Percentiles rank a stretch among this genome's conserved stretches.
phyloP scores from a whole-genome alignment of 208 protist species.

The Leishmania aethiopica region DNA sequence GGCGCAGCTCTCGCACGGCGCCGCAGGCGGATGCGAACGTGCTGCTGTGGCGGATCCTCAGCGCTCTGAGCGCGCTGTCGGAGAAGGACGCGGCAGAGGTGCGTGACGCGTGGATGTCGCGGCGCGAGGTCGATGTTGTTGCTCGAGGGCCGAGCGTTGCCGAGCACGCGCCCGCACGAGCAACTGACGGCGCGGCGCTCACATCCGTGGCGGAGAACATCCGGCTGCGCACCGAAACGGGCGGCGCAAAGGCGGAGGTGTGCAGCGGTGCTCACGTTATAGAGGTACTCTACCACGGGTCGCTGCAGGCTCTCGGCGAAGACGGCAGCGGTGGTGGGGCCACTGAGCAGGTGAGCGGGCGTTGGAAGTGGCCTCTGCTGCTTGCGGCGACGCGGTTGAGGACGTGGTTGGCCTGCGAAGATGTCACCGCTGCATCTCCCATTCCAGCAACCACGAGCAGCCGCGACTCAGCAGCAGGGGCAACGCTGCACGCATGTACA shows the following conservation, averaged over 20 bases:
- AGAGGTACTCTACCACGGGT: not conserved
- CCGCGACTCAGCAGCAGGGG: not conserved
- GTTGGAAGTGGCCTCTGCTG: not conserved
- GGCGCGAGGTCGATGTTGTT: not conserved
- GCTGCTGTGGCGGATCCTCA: slow-evolving; percentile 15
- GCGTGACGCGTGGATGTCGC: slow-evolving; percentile 16
- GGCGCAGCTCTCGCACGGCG: not conserved
- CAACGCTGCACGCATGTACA: not conserved
- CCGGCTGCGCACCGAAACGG: not conserved
- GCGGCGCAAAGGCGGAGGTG: not conserved
- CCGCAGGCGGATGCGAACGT: not conserved
- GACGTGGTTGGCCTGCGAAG: slow-evolving; percentile 14
- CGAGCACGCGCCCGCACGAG: not conserved
- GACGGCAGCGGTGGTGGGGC: not conserved
- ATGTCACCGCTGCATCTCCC: not conserved
- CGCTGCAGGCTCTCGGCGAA: not conserved
- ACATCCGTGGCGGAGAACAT: not conserved
- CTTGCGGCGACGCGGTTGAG: slow-evolving; percentile 13
- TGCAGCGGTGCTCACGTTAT: not conserved
- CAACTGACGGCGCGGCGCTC: not conserved
- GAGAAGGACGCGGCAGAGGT: slow-evolving; percentile 25
- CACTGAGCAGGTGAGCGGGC: not conserved
- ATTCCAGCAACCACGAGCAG: not conserved
- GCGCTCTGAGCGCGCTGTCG: not conserved
- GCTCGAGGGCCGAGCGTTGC: not conserved